Conservation (phyloP, 768 basidiomycete species). For the Termitomyces sp. region DNA sequence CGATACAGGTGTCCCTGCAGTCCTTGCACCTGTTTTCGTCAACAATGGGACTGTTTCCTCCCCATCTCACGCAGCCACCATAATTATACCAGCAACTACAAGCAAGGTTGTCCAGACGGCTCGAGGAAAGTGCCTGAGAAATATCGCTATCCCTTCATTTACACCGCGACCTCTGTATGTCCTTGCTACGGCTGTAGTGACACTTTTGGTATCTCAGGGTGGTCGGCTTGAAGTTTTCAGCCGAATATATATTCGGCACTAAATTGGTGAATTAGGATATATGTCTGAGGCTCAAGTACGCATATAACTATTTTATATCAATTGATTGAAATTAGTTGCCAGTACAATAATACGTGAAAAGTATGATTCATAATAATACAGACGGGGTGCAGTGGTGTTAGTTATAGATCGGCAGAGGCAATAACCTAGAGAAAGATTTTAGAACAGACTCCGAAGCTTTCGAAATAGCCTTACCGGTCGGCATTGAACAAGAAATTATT, state of each 20-base stretch:
- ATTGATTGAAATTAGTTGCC: too few species aligned
- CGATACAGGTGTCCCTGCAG: conserved; percentile 21
- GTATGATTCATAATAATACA: background rate
- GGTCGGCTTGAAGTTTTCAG: background rate
- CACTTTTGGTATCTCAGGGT: background rate
- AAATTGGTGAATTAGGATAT: background rate
- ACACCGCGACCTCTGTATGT: background rate
- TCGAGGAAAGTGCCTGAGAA: conserved; percentile 21
- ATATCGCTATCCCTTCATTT: conserved; percentile 1
- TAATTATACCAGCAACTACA: conserved; percentile 19
- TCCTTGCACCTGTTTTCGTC: conserved; percentile 23
- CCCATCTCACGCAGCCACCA: conserved; percentile 14
- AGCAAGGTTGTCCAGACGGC: conserved; percentile 17
- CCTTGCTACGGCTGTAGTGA: background rate
- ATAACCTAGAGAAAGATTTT: conserved; percentile 35
- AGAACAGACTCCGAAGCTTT: conserved; percentile 7
- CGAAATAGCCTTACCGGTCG: conserved; percentile 51
- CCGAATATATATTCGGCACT: background rate
- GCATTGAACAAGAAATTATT: conserved; percentile 94
- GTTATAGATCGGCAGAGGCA: conserved; percentile 75
- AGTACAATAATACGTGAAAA: background rate
- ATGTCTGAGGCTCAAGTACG: too few species aligned
- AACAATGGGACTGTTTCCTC: conserved; percentile 15
- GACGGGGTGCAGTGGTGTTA: conserved; percentile 22
- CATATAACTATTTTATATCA: background rate